Conservation (phyloP, 352 stramenopile genomes). For the Globisporangium parvum region DNA sequence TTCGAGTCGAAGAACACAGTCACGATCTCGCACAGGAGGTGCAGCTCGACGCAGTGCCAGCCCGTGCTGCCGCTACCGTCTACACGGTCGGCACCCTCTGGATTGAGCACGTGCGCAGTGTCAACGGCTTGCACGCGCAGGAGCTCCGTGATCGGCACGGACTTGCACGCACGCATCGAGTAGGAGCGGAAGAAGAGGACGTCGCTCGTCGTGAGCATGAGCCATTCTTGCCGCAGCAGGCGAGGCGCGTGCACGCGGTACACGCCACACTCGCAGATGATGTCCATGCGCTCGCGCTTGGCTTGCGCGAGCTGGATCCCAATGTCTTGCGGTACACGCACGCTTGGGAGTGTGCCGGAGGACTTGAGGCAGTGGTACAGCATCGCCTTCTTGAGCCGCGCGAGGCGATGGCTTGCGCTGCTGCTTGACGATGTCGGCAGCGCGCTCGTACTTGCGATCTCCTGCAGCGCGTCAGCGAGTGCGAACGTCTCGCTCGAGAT, state of each 20-base stretch:
- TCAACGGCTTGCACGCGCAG: conserved; percentile 34
- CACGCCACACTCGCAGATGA: conserved; percentile 51
- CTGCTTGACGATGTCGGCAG: conserved; percentile 11
- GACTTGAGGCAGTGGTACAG: conserved; percentile 61
- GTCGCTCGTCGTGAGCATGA: conserved; percentile 44
- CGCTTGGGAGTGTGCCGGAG: conserved; percentile 28
- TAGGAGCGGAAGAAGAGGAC: conserved; percentile 72
- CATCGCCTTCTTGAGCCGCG: conserved; percentile 32
- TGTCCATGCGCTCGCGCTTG: conserved; percentile 45
- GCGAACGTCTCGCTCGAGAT: conserved; percentile 50
- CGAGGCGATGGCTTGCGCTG: conserved; percentile 3
- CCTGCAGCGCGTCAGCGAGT: conserved; percentile 36
- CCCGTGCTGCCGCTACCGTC: conserved; percentile 7
- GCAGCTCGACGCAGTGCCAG: conserved; percentile 57
- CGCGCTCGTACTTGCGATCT: conserved; percentile 17
- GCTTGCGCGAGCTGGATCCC: conserved; percentile 48
- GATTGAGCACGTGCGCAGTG: conserved; percentile 22
- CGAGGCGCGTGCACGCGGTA: conserved; percentile 48
- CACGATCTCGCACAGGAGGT: conserved; percentile 45
- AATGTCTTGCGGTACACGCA: conserved; percentile 44
- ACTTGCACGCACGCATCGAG: conserved; percentile 34
- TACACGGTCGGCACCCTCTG: conserved; percentile 13
- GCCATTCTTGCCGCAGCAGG: conserved; percentile 70
- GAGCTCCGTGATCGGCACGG: conserved; percentile 37
- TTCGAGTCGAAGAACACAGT: conserved; percentile 51